Base-by-base conservation (phyloP, 257 asterid species). In the Solanum chaucha region DNA sequence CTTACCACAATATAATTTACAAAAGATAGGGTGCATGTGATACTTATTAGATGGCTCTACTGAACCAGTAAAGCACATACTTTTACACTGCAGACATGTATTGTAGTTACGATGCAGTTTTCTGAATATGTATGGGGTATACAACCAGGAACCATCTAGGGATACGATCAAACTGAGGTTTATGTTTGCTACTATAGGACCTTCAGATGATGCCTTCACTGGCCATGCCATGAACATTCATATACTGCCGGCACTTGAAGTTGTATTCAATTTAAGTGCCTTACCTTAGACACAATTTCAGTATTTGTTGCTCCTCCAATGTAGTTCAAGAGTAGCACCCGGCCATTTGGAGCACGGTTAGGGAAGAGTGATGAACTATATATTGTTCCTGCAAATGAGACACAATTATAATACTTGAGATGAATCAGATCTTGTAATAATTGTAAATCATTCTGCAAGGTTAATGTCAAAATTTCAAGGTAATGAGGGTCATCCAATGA, bases 311-410 rank as follows among this genome's bases (percentile, higher is more conserved):
- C 97, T 88, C 99, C 99, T 85, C 99, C 99, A 59, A 95, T 97
- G 95, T 95, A 97, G 91, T 97, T 97, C 91, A 95, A 89, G 88
- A 97, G 99, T 89, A 97, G 97, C 88, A 97, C 88, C 90, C 95
- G 90, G 83, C 97, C 99, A 84, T 95, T 83, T 83, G 99, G 99
- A 70, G 99, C 99, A 70, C 99, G 99, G 89, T 94, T 93, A 71
- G 99, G 99, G 88, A 97, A 97, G 88, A 97, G 98, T 34, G 99
- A 94, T 86, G 99, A 97, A 92, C 99, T 97, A 91, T 96, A 97
- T 90, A 97, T 92, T 15, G 99, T 95, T 90, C 99, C 99, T 97
- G 94, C 44, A 28, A 88, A 88, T 88, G 89, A 85, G 88, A 88
- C 41, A 28, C 44, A 28, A 78, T 14, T 78, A 80, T 80, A 44